Evolutionary conservation across 345 rosid species (phyloP).

Genomic region (Atalantia buxifolia): DNA sequence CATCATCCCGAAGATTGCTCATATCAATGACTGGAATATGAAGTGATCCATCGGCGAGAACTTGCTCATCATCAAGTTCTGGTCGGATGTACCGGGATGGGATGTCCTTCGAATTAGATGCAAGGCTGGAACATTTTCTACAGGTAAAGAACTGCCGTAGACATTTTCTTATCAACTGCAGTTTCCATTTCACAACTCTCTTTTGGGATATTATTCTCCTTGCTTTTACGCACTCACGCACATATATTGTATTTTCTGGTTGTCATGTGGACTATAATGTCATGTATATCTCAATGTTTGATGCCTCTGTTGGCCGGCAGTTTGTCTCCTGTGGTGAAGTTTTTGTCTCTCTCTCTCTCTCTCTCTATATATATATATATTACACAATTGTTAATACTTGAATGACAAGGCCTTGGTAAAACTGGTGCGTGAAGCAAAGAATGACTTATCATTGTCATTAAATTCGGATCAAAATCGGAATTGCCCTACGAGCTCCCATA

Average conservation of each 20-base stretch:
- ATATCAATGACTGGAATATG: conserved; percentile 40
- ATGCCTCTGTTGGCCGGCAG: no score
- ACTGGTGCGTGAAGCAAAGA: no score
- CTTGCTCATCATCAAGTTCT: conserved; percentile 12
- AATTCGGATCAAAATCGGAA: no score
- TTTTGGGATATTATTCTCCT: no score
- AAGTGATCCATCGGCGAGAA: conserved; percentile 15
- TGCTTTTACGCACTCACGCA: no score
- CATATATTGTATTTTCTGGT: neutral
- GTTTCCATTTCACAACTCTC: conserved; percentile 6
- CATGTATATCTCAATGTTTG: neutral
- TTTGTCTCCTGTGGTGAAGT: no score
- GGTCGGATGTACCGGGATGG: conserved; percentile 35
- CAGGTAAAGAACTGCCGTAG: conserved; percentile 31
- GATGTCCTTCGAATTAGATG: conserved; percentile 16
- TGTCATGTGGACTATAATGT: neutral
- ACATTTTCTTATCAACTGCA: neutral
- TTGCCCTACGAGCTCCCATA: no score
- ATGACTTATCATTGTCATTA: no score
- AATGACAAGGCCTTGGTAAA: no score
- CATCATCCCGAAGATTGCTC: conserved; percentile 25
- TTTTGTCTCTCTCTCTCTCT: no score
- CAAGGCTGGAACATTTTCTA: conserved; percentile 20
- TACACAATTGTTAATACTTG: no score
- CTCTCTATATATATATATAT: no score